phyloP scores from a whole-genome alignment of 768 basidiomycete genomes.

The Calocera cornea region DNA sequence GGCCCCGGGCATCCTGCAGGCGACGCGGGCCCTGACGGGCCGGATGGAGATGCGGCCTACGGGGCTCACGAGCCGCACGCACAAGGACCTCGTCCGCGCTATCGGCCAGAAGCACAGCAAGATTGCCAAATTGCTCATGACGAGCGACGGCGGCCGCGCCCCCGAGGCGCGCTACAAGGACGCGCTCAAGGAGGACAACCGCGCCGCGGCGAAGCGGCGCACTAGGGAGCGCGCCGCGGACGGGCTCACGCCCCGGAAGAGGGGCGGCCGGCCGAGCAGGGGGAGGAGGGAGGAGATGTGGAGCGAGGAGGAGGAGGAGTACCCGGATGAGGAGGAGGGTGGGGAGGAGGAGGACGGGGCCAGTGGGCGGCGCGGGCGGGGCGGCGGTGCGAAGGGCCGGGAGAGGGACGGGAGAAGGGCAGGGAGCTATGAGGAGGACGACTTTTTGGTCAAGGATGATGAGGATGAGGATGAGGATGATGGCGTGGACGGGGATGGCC shows the following conservation, averaged over 20 bases:
- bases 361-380: conserved; percentile 23
- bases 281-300: conserved; percentile 37
- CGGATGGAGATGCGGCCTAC: conserved; percentile 74
- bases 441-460: conserved; percentile 68
- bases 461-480: conserved; percentile 31
- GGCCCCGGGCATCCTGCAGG: conserved; percentile 70
- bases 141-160: conserved; percentile 20
- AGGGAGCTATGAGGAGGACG: conserved; percentile 65
- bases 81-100: conserved; percentile 74
- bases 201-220: conserved; percentile 42
- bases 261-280: conserved; percentile 30
- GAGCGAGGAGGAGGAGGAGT: conserved; percentile 47
- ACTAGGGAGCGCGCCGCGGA: conserved; percentile 39
- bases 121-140: conserved; percentile 63
- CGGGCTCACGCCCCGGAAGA: conserved; percentile 36
- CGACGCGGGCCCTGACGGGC: conserved; percentile 71
- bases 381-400: conserved; percentile 29
- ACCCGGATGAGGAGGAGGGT: conserved; percentile 18
- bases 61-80: conserved; percentile 80
- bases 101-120: conserved; percentile 78
- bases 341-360: conserved; percentile 37
- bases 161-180: conserved; percentile 63
- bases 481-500: conserved; percentile 16
- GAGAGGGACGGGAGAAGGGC: conserved; percentile 33
- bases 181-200: conserved; percentile 35